Base-by-base conservation (phyloP, 305 asterid genomes). In the Plantago rigida region DNA sequence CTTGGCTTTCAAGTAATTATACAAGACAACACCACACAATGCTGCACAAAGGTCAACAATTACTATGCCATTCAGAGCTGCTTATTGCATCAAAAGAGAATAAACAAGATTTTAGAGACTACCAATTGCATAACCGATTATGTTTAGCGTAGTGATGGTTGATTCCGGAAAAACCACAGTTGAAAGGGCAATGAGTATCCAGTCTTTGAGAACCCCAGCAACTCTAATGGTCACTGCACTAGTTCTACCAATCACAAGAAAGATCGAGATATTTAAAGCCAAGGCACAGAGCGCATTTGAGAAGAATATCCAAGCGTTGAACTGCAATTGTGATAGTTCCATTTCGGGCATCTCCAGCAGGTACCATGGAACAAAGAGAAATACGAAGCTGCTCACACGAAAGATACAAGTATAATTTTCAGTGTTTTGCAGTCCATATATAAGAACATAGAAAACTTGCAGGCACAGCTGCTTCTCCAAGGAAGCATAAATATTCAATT, bases 211-310 rank as follows among this genome's bases (percentile, higher is more conserved):
- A 68, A 93, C 99, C 5, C 99, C 97, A 58, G 99, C 97, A 46
- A 93, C 99, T 62, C 99, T 85, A 59, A 93, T 78, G 47, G 99
- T 93, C 66, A 93, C 99, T 45, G 99, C 99, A 57, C 99, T 86
- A 26, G 99, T 93, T 89, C 99, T 85, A 75, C 97, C 97, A 61
- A 89, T 84, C 34, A 84, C 99, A 63, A 85, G 76, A 78, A 93
- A 89, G 74, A 93, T 87, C 62, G 99, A 89, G 86, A 93, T 87
- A 80, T 93, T 93, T 83, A 93, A 81, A 67, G 96, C 94, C 78
- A 93, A 70, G 13, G 99, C 99, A 75, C 87, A 82, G 28, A 93
- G 81, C 44, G 99, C 99, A 69, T 93, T 93, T 17, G 99, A 93
- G 88, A 93, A 85, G 81, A 93, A 93, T 78, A 93, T 89, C 97